Base-by-base conservation (phyloP, 352 stramenopile species). In the Phytophthora uliginosa region DNA sequence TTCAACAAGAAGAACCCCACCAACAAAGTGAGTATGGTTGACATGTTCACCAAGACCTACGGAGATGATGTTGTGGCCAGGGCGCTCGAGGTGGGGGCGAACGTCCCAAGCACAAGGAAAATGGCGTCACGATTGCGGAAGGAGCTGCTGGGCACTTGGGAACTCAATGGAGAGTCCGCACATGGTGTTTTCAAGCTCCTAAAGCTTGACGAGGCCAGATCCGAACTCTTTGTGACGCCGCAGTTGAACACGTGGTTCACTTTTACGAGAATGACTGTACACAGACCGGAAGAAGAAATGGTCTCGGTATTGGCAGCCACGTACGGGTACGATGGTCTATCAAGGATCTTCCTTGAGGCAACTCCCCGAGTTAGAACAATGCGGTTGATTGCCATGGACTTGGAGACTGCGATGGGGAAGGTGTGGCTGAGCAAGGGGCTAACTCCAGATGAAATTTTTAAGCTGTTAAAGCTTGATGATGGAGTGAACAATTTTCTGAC, bases 1-100 rank as follows among this genome's bases (percentile, higher is more conserved):
- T 47, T 47, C 28, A 59, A 60, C 54, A n/a, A 10, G 33, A n/a
- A 40, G 4, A 18, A 47, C 5, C 54, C 54, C 3, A 12, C 26
- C n/a, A 31, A 60, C 7, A 31, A 60, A 12, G 4, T 31, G 33
- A 48, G 17, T 3, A 47, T 60, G 54, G 8, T 60, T n/a, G 31
- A 60, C 31, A 33, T 40, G n/a, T 47, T 60, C 54, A 18, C 28
- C 13, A 47, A 24, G n/a, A 48, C 33, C 18, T 60, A 47, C 54
- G 31, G n/a, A 26, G 54, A 33, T 9, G 54, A 60, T 7, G 28
- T 13, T 12, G 12, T 63, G 36, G 47, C 56, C 20, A 52, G 18
- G 17, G n/a, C 24, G 17, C 22, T 38, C 22, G 47, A 54, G 20
- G 10, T 10, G 20, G 47, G 8, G 28, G 10, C 8, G 9, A 54